Conservation (phyloP, 805 yeast species). For the Lipomyces oligophaga region DNA sequence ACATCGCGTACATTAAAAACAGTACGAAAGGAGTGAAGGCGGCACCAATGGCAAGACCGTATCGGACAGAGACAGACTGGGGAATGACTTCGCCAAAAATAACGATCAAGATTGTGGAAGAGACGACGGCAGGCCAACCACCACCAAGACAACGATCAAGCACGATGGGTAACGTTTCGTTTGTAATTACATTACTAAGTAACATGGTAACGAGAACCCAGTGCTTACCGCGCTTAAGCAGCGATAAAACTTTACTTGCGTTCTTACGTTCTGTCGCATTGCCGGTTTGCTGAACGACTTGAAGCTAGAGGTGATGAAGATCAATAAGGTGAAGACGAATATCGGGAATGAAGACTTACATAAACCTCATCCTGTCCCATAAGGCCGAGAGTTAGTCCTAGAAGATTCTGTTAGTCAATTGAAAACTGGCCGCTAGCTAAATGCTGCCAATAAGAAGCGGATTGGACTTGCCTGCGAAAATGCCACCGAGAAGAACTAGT, state of each 20-base stretch:
- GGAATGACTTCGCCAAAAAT: constrained; percentile 96
- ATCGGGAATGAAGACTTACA: constrained; percentile 13
- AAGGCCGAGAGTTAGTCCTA: constrained; percentile 71
- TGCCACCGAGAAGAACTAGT: constrained; percentile 75
- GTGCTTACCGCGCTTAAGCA: constrained; percentile 83
- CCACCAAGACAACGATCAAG: constrained; percentile 92
- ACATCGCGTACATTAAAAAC: constrained; percentile 78
- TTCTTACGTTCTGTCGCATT: constrained; percentile 54
- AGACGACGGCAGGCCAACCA: constrained; percentile 93
- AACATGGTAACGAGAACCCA: constrained; percentile 92
- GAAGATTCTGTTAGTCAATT: background rate
- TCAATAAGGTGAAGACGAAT: background rate
- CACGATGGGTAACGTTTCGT: constrained; percentile 77
- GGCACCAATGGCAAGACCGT: constrained; percentile 88
- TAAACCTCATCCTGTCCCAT: constrained; percentile 99
- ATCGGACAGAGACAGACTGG: constrained; percentile 86
- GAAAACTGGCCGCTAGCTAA: background rate
- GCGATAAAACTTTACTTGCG: constrained; percentile 65
- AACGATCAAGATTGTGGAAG: constrained; percentile 89
- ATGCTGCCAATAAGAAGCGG: too few relatives aligned
- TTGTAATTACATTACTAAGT: constrained; percentile 29
- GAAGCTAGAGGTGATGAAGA: constrained; percentile 41
- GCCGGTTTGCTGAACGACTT: constrained; percentile 89
- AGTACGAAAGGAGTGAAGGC: constrained; percentile 85
- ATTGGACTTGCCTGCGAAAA: constrained; percentile 63